A percentile compares a stretch with the other conserved stretches of the same genome.
phyloP scores from a whole-genome alignment of 192 early-diverging fungal species.

The Coemansia sp. region DNA sequence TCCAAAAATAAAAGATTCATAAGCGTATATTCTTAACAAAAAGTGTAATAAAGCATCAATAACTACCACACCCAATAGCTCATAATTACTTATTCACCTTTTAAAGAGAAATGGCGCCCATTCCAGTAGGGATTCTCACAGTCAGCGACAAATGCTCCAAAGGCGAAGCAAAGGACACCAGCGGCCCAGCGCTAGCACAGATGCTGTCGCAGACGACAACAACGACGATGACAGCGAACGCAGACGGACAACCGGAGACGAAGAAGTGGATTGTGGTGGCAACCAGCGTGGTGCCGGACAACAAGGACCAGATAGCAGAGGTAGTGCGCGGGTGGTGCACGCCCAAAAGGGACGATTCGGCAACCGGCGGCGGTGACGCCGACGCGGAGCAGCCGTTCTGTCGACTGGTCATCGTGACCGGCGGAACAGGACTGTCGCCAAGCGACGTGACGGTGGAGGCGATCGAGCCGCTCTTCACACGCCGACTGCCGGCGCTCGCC shows the following conservation, averaged over 20 bases:
- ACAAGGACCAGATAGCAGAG: conserved; percentile 56
- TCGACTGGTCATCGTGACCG: conserved; percentile 79
- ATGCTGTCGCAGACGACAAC: neutral
- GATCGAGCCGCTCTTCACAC: conserved; percentile 69
- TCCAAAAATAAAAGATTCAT: no score
- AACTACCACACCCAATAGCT: neutral
- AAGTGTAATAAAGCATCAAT: no score
- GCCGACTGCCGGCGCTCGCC: conserved; percentile 72
- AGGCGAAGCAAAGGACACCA: conserved; percentile 59
- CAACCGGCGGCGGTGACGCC: neutral
- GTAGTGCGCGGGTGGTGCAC: conserved; percentile 56
- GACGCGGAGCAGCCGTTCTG: conserved; percentile 33
- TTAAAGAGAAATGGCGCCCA: conserved; percentile 4
- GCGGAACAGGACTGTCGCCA: conserved; percentile 91
- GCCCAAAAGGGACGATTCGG: neutral
- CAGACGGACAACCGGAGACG: no score
- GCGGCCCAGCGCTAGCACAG: conserved; percentile 62
- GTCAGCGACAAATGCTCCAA: conserved; percentile 68
- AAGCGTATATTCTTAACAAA: no score
- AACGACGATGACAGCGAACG: neutral
- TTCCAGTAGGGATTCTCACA: conserved; percentile 47
- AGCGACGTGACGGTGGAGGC: conserved; percentile 91
- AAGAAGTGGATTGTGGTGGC: conserved; percentile 38
- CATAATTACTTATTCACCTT: neutral
- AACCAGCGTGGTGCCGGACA: conserved; percentile 57